phyloP scores from a whole-genome alignment of 805 yeast species.

The Candida qinlingensis region DNA sequence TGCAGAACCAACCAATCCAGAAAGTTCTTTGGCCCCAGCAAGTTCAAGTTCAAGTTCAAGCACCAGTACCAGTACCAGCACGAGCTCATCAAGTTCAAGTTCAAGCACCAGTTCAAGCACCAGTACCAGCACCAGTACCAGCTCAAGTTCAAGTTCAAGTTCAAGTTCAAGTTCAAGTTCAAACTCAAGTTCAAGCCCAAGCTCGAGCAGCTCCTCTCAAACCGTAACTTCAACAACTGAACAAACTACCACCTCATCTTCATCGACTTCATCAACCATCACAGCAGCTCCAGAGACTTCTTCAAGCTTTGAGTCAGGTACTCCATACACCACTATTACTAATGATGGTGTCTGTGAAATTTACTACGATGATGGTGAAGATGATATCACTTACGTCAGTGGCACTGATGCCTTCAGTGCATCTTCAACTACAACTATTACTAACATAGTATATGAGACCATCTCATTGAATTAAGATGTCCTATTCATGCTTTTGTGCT shows the following conservation, averaged over 20 bases:
- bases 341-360: constrained; percentile 25
- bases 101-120: not conserved
- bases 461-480: constrained; percentile 8
- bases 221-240: not conserved
- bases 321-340: constrained; percentile 18
- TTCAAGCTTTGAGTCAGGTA: constrained; percentile 8
- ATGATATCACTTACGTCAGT: constrained; percentile 19
- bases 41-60: not conserved
- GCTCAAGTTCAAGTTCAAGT: not conserved
- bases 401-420: constrained; percentile 26
- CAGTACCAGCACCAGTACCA: not conserved
- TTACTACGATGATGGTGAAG: constrained; percentile 21
- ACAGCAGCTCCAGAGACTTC: constrained; percentile 11
- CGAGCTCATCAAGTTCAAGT: not conserved
- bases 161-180: not conserved
- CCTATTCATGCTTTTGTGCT: no score
- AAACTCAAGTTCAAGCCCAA: not conserved
- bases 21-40: no score
- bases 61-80: no score
- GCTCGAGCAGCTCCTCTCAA: constrained; percentile 1
- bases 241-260: constrained; percentile 1
- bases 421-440: constrained; percentile 23
- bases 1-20: not conserved
- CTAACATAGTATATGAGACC: constrained; percentile 20
- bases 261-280: constrained; percentile 12